These are phyloP conservation scores for Furcasterigmium furcatum DNA, from an alignment of 2,329 filamentous ascomycete species.

Conservation along the genomic window DNA sequence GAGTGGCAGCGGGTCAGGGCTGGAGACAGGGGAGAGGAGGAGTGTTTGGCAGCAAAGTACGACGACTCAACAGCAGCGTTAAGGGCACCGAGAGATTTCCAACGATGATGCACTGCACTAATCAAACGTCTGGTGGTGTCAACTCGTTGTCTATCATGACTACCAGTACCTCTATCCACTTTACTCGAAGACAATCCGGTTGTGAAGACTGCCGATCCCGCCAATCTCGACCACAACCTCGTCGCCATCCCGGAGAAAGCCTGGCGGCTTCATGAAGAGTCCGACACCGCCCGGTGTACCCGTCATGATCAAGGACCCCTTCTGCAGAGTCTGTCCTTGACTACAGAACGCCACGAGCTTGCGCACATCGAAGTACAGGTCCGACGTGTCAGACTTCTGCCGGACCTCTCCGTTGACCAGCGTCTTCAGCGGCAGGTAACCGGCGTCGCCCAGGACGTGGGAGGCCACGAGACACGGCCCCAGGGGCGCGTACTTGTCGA, in stretches of 20 bases:
- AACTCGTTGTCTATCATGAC: too few relatives aligned
- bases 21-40: too few relatives aligned
- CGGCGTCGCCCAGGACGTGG: conserved; percentile 34
- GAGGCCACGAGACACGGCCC: conserved; percentile 48
- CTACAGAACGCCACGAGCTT: conserved; percentile 38
- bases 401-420: conserved; percentile 48
- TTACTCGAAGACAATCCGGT: conserved; percentile 34
- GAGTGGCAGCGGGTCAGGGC: too few relatives aligned
- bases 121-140: too few relatives aligned
- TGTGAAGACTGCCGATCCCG: conserved; percentile 23
- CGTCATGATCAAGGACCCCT: conserved; percentile 38
- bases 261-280: conserved; percentile 30
- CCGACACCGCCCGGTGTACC: conserved; percentile 40
- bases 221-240: conserved; percentile 40
- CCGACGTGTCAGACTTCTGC: conserved; percentile 38
- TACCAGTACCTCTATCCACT: too few relatives aligned
- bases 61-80: too few relatives aligned
- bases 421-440: conserved; percentile 34
- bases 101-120: too few relatives aligned
- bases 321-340: conserved; percentile 36
- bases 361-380: conserved; percentile 51
- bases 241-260: conserved; percentile 32
- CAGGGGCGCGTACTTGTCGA: conserved; percentile 51
- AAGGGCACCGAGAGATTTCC: too few relatives aligned
- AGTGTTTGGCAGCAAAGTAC: too few relatives aligned